Evolutionary conservation across 2,329 filamentous ascomycete species (phyloP), one percentile per base, ranked within the genome.

Genomic region (Penicillium sp.): DNA sequence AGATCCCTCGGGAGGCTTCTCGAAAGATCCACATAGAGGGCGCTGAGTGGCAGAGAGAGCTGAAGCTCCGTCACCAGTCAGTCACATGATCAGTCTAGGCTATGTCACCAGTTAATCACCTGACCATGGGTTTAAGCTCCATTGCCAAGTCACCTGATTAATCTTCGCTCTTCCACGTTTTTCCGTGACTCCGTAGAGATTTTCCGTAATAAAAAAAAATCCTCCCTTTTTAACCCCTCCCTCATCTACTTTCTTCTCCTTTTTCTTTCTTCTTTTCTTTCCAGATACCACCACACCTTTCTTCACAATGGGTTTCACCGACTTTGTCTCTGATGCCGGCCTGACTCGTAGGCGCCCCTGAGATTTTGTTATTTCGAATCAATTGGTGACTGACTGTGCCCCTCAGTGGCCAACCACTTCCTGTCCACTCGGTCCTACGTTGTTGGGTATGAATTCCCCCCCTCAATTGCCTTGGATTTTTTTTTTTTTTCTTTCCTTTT

Each of bases 361-460:
- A 56, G 52, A 47, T 55, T 62, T 61, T 66, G 48, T 53, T 55
- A 59, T 63, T 60, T 61, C 56, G 55, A 57, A 59, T 53, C 48
- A 55, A 55, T 51, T 55, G 59, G 59, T 60, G 61, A 63, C 70
- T 72, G 70, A 69, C 65, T 60, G 54, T 68, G 64, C 68, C 66
- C 64, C 60, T 68, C 67, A 75, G 73, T 75, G 67, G 74, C 74
- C 72, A 75, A 76, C 72, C 67, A 68, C 65, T 77, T 66, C 71
- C 68, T 77, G 56, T 64, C 69, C 59, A 89, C 87, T 72, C 85
- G 88, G 73, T 89, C 86, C 79, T 93, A 93, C 82, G 87, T 93
- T 71, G 80, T 87, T 78, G 89, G 89, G 89, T 92, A 88, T 74
- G 89, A 54, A 38, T 58, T 43, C 56, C 64, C 60, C 47, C 51